Evolutionary conservation across 306 rosid genomes (phyloP).

Genomic region (Castanospermum australe): DNA sequence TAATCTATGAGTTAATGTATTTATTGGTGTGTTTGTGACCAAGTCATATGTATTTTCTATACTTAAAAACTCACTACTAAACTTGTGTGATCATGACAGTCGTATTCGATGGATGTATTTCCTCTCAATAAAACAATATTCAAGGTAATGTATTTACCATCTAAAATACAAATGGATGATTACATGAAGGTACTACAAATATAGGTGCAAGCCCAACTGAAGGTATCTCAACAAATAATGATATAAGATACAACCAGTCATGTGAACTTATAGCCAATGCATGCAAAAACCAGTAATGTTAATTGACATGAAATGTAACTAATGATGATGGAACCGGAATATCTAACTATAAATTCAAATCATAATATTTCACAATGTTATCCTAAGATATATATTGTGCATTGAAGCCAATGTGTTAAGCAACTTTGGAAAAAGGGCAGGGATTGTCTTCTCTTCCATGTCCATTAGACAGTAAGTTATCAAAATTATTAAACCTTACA

Average conservation of each 20-base stretch:
- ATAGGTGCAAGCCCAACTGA: not conserved
- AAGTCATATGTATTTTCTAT: not conserved
- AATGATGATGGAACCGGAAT: not conserved
- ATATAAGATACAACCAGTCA: not conserved
- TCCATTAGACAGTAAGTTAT: not conserved
- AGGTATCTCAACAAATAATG: not conserved
- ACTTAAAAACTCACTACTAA: not conserved
- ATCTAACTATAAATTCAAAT: not conserved
- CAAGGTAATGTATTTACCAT: not conserved
- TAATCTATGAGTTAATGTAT: not conserved
- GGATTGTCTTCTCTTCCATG: not conserved
- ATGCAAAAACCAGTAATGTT: not conserved
- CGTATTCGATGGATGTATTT: not conserved
- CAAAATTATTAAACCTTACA: not conserved
- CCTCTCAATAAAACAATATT: not conserved
- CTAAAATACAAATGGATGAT: not conserved
- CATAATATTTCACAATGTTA: not conserved
- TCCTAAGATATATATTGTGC: not conserved
- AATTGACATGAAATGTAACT: not conserved
- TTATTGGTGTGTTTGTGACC: not conserved
- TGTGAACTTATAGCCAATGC: not conserved
- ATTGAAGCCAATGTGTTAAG: not conserved
- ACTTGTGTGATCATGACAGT: not conserved
- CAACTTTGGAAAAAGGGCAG: not conserved
- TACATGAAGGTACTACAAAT: not conserved